Base-by-base conservation (phyloP, 352 stramenopile species). In the Phytophthora brassicae region DNA sequence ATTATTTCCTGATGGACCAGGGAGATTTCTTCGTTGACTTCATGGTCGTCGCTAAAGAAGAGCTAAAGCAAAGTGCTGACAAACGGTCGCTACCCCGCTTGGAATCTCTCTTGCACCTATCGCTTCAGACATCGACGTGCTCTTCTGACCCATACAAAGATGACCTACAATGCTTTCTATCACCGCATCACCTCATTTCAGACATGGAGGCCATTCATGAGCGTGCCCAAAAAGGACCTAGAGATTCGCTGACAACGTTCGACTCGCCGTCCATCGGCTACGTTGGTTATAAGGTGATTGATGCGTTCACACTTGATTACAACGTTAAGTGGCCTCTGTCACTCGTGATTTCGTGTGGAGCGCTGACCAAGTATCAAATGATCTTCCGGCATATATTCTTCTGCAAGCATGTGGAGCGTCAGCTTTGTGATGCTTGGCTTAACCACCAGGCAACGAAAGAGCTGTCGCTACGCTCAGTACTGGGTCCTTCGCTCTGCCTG, bases 361-460 rank as follows among this genome's bases (percentile, higher is more conserved):
- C 88, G 7, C 68, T 99, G 44, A 94, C 86, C 16, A 99, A 98
- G 74, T 99, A 99, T 70, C 97, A 99, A 72, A 94, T 99, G 70
- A 86, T 99, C 16, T 99, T 99, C 65, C 92, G 97, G 0, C 96
- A 99, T 53, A 77, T 99, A 3, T 99, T 99, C 75, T 99, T 99
- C 69, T 97, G 92, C 64, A 99, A 99, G 74, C 95, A 99, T 72
- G 97, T 99, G 4, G 97, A 99, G 75, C 89, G 96, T 11, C 81
- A 92, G 28, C 85, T 99, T 4, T 96, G 98, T 55, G 84, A 92
- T 49, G 88, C 95, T 9, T 99, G 97, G 98, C 72, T 94, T 22
- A 96, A 98, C 51, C 97, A 99, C 66, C 96, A 99, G 56, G 81
- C 83, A 8, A 96, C 86, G 16, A 97, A 97, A 50, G 92, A 98